Percentiles rank a stretch among this genome's conserved stretches.
phyloP scores from a whole-genome alignment of 768 basidiomycete genomes.

The Clavulina sp. region DNA sequence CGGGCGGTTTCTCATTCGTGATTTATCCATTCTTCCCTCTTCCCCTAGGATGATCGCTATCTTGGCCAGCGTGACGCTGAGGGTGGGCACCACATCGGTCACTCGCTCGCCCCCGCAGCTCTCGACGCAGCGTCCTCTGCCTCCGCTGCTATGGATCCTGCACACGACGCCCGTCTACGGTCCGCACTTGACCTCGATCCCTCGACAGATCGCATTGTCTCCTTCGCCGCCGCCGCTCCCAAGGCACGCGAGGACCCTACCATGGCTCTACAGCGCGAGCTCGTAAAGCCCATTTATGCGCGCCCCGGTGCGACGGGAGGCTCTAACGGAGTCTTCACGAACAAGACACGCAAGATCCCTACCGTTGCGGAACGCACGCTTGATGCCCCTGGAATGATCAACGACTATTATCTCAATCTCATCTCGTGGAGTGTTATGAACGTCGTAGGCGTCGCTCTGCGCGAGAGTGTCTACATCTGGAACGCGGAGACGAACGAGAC shows the following conservation, averaged over 20 bases:
- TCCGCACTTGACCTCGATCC: constrained; percentile 53
- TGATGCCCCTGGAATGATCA: constrained; percentile 68
- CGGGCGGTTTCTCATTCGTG: too few relatives aligned
- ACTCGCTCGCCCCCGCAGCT: constrained; percentile 39
- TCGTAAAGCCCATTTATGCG: constrained; percentile 56
- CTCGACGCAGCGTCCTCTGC: constrained; percentile 34
- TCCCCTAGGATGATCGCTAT: constrained; percentile 42
- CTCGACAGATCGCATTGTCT: constrained; percentile 64
- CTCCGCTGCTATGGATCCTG: constrained; percentile 33
- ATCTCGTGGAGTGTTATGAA: constrained; percentile 79
- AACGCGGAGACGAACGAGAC: constrained; percentile 79
- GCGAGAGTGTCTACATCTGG: constrained; percentile 82
- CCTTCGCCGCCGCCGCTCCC: constrained; percentile 78
- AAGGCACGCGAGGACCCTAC: constrained; percentile 57
- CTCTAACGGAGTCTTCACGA: constrained; percentile 43
- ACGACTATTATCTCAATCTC: constrained; percentile 96
- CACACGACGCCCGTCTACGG: constrained; percentile 61
- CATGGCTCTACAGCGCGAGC: constrained; percentile 59
- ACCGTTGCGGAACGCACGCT: constrained; percentile 84
- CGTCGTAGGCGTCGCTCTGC: constrained; percentile 77
- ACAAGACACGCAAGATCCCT: constrained; percentile 67
- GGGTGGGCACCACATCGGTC: constrained; percentile 29
- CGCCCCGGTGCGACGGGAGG: constrained; percentile 42
- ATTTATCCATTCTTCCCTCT: too few relatives aligned
- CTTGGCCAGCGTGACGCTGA: constrained; percentile 41